Evolutionary conservation across 2,329 filamentous ascomycete species (phyloP).

Genomic region (Colletotrichum gloeosporioides): DNA sequence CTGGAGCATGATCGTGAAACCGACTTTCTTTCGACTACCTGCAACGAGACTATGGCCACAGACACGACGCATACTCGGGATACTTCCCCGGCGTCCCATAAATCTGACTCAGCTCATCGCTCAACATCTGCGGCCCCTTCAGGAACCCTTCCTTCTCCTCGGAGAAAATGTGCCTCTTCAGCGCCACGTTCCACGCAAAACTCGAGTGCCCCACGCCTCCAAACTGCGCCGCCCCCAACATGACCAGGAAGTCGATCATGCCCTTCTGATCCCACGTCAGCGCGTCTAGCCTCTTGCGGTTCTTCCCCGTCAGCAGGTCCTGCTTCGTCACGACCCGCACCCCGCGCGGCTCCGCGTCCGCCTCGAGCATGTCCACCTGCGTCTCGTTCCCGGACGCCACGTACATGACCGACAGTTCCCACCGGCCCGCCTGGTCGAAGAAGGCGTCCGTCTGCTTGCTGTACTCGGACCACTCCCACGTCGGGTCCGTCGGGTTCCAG

Average conservation of each 20-base stretch:
- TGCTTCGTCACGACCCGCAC: conserved; percentile 34
- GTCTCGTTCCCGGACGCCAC: conserved; percentile 33
- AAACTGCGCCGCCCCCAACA: conserved; percentile 35
- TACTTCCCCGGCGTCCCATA: neutral
- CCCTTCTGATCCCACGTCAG: conserved; percentile 36
- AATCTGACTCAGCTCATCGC: neutral
- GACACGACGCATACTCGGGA: neutral
- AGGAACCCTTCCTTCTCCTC: neutral
- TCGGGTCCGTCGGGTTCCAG: conserved; percentile 30
- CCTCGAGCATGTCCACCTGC: conserved; percentile 21
- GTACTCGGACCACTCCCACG: conserved; percentile 32
- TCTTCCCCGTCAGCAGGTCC: conserved; percentile 26
- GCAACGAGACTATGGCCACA: neutral
- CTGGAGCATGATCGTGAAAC: neutral
- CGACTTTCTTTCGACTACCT: neutral
- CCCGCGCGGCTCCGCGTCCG: conserved; percentile 1
- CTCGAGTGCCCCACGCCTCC: conserved; percentile 37
- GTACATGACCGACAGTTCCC: conserved; percentile 29
- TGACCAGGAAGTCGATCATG: conserved; percentile 35
- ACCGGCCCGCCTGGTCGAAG: conserved; percentile 26
- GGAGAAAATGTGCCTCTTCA: conserved; percentile 29
- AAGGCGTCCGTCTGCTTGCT: conserved; percentile 34
- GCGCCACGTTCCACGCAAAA: conserved; percentile 36
- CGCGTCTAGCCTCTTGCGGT: conserved; percentile 22
- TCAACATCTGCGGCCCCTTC: neutral